These are phyloP conservation scores for Hyaloscypha hepaticicola DNA, from an alignment of 495 filamentous ascomycete species.

Conservation along the genomic window DNA sequence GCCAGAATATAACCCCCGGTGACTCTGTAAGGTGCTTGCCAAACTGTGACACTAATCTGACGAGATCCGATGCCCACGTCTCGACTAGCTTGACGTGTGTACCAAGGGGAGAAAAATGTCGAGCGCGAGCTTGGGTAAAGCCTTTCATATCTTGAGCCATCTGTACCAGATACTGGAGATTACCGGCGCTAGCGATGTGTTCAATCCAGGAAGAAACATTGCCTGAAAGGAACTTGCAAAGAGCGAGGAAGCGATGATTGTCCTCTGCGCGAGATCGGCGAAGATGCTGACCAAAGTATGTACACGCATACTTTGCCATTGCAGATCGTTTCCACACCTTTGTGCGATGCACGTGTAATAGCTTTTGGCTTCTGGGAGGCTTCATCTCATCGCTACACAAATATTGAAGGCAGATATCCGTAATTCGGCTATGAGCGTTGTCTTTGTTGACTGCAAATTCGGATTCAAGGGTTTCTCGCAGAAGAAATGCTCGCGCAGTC, in stretches of 20 bases:
- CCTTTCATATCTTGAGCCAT: conserved; percentile 8
- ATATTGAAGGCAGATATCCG: conserved; percentile 31
- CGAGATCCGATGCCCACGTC: conserved; percentile 42
- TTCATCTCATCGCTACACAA: not conserved
- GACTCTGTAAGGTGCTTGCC: conserved; percentile 29
- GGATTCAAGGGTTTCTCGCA: conserved; percentile 22
- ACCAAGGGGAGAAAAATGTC: conserved; percentile 1
- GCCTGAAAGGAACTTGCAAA: conserved; percentile 6
- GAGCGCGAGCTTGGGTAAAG: conserved; percentile 3
- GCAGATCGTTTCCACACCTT: not conserved
- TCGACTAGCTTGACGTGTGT: not conserved
- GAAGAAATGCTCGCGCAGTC: conserved; percentile 34
- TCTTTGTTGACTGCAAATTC: conserved; percentile 35
- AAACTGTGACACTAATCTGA: conserved; percentile 43
- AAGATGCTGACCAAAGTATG: conserved; percentile 16
- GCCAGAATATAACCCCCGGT: conserved; percentile 37
- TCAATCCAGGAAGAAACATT: conserved; percentile 18
- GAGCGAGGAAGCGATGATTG: not conserved
- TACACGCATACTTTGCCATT: conserved; percentile 2
- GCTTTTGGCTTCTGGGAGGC: not conserved
- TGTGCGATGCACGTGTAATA: not conserved
- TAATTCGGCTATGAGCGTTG: conserved; percentile 32
- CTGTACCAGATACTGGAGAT: not conserved
- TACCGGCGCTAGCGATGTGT: not conserved
- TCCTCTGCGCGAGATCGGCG: not conserved